Conservation (phyloP, 2,329 filamentous ascomycete genomes). For the Penicillium capsulatum region DNA sequence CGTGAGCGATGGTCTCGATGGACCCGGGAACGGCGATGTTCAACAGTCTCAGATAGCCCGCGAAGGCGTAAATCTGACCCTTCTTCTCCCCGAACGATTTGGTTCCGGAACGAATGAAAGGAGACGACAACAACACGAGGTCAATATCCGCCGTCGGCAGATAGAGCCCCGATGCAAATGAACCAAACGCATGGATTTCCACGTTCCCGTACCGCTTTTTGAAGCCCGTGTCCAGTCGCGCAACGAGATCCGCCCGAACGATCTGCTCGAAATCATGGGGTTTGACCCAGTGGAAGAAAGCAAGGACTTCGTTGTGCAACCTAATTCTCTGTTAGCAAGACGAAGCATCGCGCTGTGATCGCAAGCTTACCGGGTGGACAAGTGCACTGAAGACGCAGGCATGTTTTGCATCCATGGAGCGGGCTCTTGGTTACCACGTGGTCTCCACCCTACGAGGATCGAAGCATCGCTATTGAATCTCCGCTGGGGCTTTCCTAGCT, state of each 20-base stretch:
- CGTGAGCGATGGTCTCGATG: conserved; percentile 65
- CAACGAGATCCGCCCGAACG: conserved; percentile 68
- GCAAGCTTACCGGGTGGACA: conserved; percentile 32
- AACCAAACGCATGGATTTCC: conserved; percentile 76
- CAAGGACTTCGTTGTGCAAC: conserved; percentile 82
- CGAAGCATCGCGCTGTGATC: too few species aligned
- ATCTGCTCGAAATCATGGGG: conserved; percentile 72
- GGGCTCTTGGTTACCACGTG: conserved; percentile 38
- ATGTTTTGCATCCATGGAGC: conserved; percentile 59
- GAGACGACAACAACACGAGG: conserved; percentile 68
- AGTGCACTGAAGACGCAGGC: conserved; percentile 27
- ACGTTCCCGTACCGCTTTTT: conserved; percentile 56
- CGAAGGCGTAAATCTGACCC: conserved; percentile 59
- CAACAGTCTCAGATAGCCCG: conserved; percentile 53
- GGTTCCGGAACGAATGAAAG: conserved; percentile 54
- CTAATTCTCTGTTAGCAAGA: conserved; percentile 42
- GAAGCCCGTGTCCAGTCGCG: conserved; percentile 61
- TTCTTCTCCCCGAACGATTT: conserved; percentile 50
- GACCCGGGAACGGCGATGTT: conserved; percentile 56
- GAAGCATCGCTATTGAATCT: conserved; percentile 51
- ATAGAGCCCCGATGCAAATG: conserved; percentile 80
- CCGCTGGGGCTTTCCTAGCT: conserved; percentile 50
- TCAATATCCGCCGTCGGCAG: conserved; percentile 87
- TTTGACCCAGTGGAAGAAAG: conserved; percentile 81
- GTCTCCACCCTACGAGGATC: conserved; percentile 53